A percentile compares a stretch with the other conserved stretches of the same genome.
Evolutionary conservation across 768 basidiomycete species (phyloP).

Genomic region (Lactarius sanguifluus): DNA sequence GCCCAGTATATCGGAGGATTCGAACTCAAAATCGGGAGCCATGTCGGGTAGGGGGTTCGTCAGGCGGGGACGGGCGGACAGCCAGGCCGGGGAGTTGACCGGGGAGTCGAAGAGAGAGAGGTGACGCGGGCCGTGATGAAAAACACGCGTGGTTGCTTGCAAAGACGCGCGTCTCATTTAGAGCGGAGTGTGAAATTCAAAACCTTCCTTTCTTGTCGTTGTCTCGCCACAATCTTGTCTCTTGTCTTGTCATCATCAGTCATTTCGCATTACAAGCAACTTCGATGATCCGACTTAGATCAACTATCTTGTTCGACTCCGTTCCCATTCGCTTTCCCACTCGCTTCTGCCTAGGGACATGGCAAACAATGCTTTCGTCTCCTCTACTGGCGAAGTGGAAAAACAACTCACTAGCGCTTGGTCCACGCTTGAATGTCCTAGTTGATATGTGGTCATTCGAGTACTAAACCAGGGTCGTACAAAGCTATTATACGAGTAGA

Average conservation of each 20-base stretch:
- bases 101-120: neutral
- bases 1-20: slow-evolving; percentile 68
- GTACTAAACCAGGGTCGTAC: slow-evolving; percentile 72
- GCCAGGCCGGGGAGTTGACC: slow-evolving; percentile 6
- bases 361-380: slow-evolving; percentile 71
- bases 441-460: slow-evolving; percentile 59
- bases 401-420: slow-evolving; percentile 46
- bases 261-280: neutral
- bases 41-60: slow-evolving; percentile 41
- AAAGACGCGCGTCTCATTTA: slow-evolving; percentile 13
- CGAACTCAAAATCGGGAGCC: slow-evolving; percentile 49
- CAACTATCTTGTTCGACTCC: slow-evolving; percentile 24
- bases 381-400: slow-evolving; percentile 74
- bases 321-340: slow-evolving; percentile 60
- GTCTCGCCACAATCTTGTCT: neutral
- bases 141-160: slow-evolving; percentile 12
- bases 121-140: slow-evolving; percentile 17
- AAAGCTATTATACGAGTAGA: slow-evolving; percentile 12
- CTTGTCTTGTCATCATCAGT: no score
- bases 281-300: slow-evolving; percentile 17
- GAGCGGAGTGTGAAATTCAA: slow-evolving; percentile 18
- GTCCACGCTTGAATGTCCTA: slow-evolving; percentile 78
- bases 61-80: slow-evolving; percentile 31
- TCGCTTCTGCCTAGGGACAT: slow-evolving; percentile 75
- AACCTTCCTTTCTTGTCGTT: neutral